These are phyloP conservation scores for Penicillium daleae DNA, from an alignment of 495 filamentous ascomycete species.

Conservation along the genomic window DNA sequence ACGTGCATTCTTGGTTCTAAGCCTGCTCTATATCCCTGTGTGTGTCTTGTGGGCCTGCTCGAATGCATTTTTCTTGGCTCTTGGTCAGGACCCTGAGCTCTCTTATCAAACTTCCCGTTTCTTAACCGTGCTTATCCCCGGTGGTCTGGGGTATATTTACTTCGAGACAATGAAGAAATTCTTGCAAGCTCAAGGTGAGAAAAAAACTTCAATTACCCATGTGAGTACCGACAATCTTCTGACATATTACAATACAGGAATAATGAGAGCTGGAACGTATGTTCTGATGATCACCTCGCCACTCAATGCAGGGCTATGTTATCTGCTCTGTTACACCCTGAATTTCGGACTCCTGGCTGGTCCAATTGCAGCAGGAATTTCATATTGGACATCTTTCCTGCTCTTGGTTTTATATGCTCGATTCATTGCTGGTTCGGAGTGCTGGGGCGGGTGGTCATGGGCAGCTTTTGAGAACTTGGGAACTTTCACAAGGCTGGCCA, in stretches of 20 bases:
- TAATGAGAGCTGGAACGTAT: slow-evolving; percentile 88
- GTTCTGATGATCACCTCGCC: slow-evolving; percentile 84
- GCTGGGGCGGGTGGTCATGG: slow-evolving; percentile 82
- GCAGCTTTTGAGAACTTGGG: slow-evolving; percentile 65
- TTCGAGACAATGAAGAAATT: slow-evolving; percentile 94
- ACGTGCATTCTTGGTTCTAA: slow-evolving; percentile 74
- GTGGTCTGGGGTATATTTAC: slow-evolving; percentile 87
- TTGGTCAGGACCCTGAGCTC: slow-evolving; percentile 82
- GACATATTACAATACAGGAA: slow-evolving; percentile 51
- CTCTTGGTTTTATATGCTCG: slow-evolving; percentile 76
- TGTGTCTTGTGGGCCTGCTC: slow-evolving; percentile 77
- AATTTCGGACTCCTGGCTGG: slow-evolving; percentile 75
- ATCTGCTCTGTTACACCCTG: slow-evolving; percentile 75
- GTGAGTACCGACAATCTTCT: background rate
- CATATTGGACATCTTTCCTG: slow-evolving; percentile 85
- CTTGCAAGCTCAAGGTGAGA: slow-evolving; percentile 80
- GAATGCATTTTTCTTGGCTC: slow-evolving; percentile 71
- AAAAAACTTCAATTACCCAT: too few species aligned
- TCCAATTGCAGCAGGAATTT: slow-evolving; percentile 79
- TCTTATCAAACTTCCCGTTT: slow-evolving; percentile 76
- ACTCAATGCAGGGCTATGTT: slow-evolving; percentile 76
- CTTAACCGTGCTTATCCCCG: slow-evolving; percentile 77
- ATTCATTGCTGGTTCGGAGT: slow-evolving; percentile 71
- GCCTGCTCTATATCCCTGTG: slow-evolving; percentile 75
- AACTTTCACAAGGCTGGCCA: slow-evolving; percentile 76